Evolutionary conservation across 441 rosid species (phyloP), one percentile per base, ranked within the genome.

Genomic region (Gossypium davidsonii): DNA sequence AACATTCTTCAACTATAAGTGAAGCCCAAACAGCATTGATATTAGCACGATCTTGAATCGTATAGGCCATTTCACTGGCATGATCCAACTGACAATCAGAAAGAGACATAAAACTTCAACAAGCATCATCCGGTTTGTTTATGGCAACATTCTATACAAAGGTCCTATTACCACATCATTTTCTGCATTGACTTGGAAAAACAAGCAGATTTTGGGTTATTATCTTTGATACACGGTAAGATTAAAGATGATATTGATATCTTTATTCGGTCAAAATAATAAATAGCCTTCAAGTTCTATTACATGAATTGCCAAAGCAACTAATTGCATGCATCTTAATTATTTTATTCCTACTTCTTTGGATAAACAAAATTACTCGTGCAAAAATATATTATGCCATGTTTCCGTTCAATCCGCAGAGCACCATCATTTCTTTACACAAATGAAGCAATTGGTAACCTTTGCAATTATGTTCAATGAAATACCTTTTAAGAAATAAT

Each of bases 11-110:
- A 76, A 92, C 77, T 68, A 92, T 85, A 74, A 92, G 88, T 66
- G 91, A 88, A 49, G 99, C 92, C 99, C 99, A 95, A 68, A 92
- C 86, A 74, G 85, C 83, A 83, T 95, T 95, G 70, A 95, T 89
- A 71, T 89, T 95, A 65, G 87, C 79, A 76, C 70, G 67, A 76
- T 86, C 83, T 80, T 75, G 82, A 79, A 85, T 25, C 72, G 76
- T 78, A 83, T 51, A 70, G 76, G 77, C 80, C 78, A 71, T 80
- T 81, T 82, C 83, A 75, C 80, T 28, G 74, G 84, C 79, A 78
- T 74, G 75, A 78, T 85, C 86, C 85, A 89, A 77, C 99, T 92
- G 90, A 78, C 66, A 72, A 83, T 74, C 68, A 80, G 66, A 85
- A 39, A 74, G 56, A 77, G 72, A 71, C 21, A 70, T 52, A 79